Evolutionary conservation across 148 eudicot genomes (phyloP).

Genomic region (Heliosperma pusillum): DNA sequence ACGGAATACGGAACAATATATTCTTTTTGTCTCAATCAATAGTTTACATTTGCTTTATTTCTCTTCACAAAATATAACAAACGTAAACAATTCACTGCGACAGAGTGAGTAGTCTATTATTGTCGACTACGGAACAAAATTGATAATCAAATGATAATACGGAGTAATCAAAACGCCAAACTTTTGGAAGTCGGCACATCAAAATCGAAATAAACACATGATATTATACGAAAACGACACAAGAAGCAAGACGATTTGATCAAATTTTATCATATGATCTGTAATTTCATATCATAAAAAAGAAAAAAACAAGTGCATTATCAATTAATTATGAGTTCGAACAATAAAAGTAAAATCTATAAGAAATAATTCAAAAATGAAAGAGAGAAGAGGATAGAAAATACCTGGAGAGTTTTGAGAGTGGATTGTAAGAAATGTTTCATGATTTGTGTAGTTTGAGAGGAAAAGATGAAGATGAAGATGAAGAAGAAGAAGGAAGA

Average conservation of each 20-base stretch:
- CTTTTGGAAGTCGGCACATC: background rate
- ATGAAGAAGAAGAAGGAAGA: background rate
- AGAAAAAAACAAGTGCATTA: background rate
- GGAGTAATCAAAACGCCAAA: background rate
- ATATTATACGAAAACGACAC: background rate
- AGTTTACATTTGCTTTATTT: no score
- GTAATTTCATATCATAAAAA: background rate
- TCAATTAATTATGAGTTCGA: background rate
- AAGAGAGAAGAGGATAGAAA: background rate
- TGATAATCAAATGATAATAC: background rate
- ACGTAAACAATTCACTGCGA: no score
- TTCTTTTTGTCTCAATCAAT: no score
- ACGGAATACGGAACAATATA: no score
- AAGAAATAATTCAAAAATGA: background rate
- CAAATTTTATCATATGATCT: background rate
- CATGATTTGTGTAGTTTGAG: constrained; percentile 11
- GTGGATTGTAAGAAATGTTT: constrained; percentile 33
- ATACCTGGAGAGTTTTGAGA: constrained; percentile 32
- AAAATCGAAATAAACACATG: background rate
- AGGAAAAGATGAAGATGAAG: background rate
- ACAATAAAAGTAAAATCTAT: background rate
- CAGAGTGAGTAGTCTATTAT: no score
- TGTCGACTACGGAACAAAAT: no score
- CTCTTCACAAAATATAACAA: no score
- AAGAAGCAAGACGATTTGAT: background rate